Evolutionary conservation across 2,329 filamentous ascomycete species (phyloP).

Genomic region (Fonsecaea pedrosoi): DNA sequence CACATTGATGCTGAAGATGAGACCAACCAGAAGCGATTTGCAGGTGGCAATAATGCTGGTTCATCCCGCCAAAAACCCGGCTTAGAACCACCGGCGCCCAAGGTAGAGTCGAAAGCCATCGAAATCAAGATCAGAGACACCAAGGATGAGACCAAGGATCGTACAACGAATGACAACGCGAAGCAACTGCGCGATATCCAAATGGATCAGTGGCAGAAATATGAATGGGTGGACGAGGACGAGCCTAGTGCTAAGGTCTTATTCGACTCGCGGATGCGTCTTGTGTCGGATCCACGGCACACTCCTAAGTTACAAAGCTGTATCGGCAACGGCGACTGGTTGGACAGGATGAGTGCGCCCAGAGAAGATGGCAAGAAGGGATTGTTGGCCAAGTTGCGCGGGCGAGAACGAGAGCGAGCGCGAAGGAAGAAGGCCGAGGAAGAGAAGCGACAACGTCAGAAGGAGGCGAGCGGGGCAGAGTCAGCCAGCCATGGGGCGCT

Average conservation of each 20-base stretch:
- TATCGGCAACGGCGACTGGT: conserved; percentile 65
- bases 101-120: conserved; percentile 73
- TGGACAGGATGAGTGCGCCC: conserved; percentile 68
- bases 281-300: conserved; percentile 47
- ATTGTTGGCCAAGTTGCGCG: conserved; percentile 38
- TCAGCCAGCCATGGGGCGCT: conserved; percentile 11
- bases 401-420: conserved; percentile 39
- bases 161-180: conserved; percentile 72
- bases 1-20: conserved; percentile 87
- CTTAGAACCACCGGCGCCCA: conserved; percentile 52
- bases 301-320: conserved; percentile 59
- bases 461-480: conserved; percentile 21
- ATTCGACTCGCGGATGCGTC: conserved; percentile 61
- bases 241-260: conserved; percentile 60
- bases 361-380: conserved; percentile 46
- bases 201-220: conserved; percentile 78
- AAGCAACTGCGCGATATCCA: conserved; percentile 77
- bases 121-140: conserved; percentile 82
- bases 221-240: conserved; percentile 84
- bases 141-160: conserved; percentile 55
- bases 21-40: conserved; percentile 62
- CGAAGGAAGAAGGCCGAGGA: conserved; percentile 40
- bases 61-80: conserved; percentile 43
- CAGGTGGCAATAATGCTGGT: conserved; percentile 45
- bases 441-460: conserved; percentile 35